Base-by-base conservation (phyloP, 495 filamentous ascomycete genomes). In the Neurospora sp. region DNA sequence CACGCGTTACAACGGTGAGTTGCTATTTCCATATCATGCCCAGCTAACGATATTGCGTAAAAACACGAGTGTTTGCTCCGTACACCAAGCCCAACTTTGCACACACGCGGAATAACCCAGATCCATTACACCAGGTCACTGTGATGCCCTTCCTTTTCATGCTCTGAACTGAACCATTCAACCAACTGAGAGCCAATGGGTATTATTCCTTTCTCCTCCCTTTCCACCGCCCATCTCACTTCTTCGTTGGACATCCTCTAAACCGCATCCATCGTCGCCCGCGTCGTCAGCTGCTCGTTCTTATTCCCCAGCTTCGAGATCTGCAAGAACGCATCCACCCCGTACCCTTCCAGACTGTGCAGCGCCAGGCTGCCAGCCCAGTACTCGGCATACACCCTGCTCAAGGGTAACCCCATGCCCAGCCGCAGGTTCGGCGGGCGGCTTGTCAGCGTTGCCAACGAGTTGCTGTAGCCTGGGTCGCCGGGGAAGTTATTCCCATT, bases 261-360 rank as follows among this genome's bases (percentile, higher is more conserved):
- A 46, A 98, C 90, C 31, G 93, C 93, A 84, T 98, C 94, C 86
- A 97, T 94, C 70, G 87, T 90, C 27, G 94, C 94, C 78, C 94
- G 84, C 39, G 93, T 96, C 12, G 90, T 96, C 70, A 99, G 83
- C 80, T 97, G 94, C 85, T 99, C 96, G 79, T 97, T 97, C 86
- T 98, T 98, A 82, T 99, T 99, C 27, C 96, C 96, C 72, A 99
- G 86, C 82, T 97, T 97, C 7, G 93, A 95, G 44, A 99, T 97
- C 82, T 98, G 95, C 74, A 99, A 81, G 79, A 98, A 99, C 2
- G 92, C 95, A 83, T 99, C 96, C n/a, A 96, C 94, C 2, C 96
- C 96, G 77, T 98, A 99, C 0, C 96, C 96, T 77, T 98, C 96
- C 42, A 99, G 82, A 80, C 91, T 97, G 80, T 98, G 96, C 74